Percentiles rank a stretch among this genome's conserved stretches.
Evolutionary conservation across 352 stramenopile species (phyloP).

Genomic region (Phytophthora tubulina): DNA sequence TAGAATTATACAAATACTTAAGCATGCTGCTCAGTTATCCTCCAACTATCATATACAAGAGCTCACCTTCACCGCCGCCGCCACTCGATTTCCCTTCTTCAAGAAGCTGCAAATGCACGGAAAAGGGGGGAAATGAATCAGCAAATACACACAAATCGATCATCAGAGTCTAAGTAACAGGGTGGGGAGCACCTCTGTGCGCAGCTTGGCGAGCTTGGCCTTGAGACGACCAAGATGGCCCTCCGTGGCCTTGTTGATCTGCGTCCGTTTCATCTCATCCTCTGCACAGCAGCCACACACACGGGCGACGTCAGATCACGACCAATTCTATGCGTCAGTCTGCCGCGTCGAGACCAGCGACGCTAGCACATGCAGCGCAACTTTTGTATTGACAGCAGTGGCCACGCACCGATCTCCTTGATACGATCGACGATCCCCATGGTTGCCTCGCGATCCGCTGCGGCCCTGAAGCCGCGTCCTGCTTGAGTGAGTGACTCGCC

Average conservation of each 20-base stretch:
- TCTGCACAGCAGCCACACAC: constrained; percentile 55
- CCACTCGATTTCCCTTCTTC: constrained; percentile 83
- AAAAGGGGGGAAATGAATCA: constrained; percentile 1
- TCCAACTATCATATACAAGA: neutral
- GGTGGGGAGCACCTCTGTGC: constrained; percentile 85
- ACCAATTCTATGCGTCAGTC: neutral
- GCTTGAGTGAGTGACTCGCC: constrained; percentile 29
- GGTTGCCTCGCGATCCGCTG: constrained; percentile 42
- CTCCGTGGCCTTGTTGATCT: constrained; percentile 99
- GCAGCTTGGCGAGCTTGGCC: constrained; percentile 99
- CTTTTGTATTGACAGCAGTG: neutral
- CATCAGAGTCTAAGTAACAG: neutral
- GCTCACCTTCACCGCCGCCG: constrained; percentile 79
- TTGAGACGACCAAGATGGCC: constrained; percentile 95
- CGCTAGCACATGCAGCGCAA: neutral
- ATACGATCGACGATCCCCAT: constrained; percentile 95
- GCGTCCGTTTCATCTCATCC: constrained; percentile 97
- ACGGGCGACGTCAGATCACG: neutral
- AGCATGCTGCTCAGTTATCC: too few relatives aligned
- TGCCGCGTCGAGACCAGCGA: neutral
- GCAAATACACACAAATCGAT: neutral
- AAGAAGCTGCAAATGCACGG: constrained; percentile 59
- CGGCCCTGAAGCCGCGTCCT: constrained; percentile 29
- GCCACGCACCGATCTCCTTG: constrained; percentile 91
- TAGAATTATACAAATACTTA: neutral